Conservation (phyloP, 306 rosid species). For the Inga leiocalycina region DNA sequence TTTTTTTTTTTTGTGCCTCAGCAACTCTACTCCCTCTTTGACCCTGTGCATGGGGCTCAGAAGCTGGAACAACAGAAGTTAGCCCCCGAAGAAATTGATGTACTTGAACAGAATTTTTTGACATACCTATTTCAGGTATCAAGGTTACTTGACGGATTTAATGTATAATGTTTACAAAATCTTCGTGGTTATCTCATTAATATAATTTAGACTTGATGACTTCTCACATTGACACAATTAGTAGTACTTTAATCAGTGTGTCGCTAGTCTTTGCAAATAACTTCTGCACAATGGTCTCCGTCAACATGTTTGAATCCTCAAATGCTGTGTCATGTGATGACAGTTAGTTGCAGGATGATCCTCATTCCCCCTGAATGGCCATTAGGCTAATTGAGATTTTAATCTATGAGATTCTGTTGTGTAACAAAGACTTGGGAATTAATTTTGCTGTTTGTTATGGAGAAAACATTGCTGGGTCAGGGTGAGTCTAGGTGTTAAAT, state of each 20-base stretch:
- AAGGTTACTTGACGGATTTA: background rate
- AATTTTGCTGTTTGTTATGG: background rate
- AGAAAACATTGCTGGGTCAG: slow-evolving; percentile 9
- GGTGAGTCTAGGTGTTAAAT: background rate
- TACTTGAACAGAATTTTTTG: slow-evolving; percentile 81
- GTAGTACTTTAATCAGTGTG: background rate
- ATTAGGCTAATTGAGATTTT: background rate
- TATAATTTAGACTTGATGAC: background rate
- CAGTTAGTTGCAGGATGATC: background rate
- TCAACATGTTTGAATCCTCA: background rate
- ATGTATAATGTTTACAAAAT: background rate
- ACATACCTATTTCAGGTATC: slow-evolving; percentile 75
- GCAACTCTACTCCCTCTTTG: slow-evolving; percentile 92
- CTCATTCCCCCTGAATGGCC: background rate
- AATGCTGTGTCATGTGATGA: background rate
- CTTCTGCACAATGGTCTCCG: background rate
- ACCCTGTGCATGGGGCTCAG: slow-evolving; percentile 67
- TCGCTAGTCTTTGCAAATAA: background rate
- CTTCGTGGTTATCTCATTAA: background rate
- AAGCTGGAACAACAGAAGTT: slow-evolving; percentile 71
- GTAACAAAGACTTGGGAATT: background rate
- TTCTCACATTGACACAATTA: background rate
- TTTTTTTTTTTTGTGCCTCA: slow-evolving; percentile 37
- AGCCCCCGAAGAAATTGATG: slow-evolving; percentile 57
- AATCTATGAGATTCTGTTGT: background rate